Evolutionary conservation across 257 asterid species (phyloP).

Genomic region (Phtheirospermum japonicum): DNA sequence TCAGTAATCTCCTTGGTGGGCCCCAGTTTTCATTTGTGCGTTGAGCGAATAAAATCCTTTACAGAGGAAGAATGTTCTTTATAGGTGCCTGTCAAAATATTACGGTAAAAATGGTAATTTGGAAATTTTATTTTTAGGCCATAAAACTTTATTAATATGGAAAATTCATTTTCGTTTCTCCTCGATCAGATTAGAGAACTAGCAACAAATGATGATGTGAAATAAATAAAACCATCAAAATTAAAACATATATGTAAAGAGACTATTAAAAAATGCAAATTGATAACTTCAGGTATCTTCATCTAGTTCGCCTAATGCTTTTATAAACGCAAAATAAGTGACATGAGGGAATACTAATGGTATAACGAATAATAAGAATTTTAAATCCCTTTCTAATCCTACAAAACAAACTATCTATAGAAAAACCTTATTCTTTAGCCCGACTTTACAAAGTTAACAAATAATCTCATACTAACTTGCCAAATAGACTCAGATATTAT

Average conservation of each 20-base stretch:
- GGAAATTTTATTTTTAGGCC: background rate
- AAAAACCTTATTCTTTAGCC: background rate
- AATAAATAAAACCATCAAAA: background rate
- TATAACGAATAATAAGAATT: background rate
- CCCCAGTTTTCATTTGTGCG: slow-evolving; percentile 48
- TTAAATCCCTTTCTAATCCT: background rate
- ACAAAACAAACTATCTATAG: background rate
- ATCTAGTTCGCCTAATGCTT: no score
- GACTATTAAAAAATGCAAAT: no score
- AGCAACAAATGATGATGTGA: background rate
- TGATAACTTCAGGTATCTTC: no score
- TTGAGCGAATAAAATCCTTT: slow-evolving; percentile 43
- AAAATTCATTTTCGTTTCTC: background rate
- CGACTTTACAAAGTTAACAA: background rate
- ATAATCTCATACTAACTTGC: background rate
- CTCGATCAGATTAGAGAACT: background rate
- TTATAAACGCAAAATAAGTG: no score
- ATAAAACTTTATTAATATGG: background rate
- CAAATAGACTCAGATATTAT: background rate
- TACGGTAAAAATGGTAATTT: background rate
- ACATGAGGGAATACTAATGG: no score
- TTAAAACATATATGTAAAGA: no score
- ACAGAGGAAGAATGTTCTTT: slow-evolving; percentile 67
- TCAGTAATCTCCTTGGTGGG: slow-evolving; percentile 49
- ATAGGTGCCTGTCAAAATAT: slow-evolving; percentile 62